Evolutionary conservation across 257 asterid species (phyloP), one percentile per base, ranked within the genome.

Genomic region (Primulina eburnea): DNA sequence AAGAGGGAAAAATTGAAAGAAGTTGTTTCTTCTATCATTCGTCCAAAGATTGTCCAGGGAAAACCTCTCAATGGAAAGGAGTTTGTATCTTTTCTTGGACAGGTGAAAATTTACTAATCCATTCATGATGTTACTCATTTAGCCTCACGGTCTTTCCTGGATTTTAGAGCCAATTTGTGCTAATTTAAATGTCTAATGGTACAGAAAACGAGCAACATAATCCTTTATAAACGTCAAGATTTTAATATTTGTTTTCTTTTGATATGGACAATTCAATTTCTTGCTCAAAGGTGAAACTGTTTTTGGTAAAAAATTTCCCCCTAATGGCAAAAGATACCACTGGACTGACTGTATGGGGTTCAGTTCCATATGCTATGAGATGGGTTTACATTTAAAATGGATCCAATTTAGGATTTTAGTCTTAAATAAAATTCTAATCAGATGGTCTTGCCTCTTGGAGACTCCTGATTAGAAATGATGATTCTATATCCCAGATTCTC

Each of bases 1-100:
- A 91, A 78, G 89, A 84, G 95, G 82, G 96, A 91, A 18, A 78
- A 84, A 77, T 81, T 94, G 82, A 94, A 89, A 86, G 71, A 78
- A 72, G 77, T 91, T 60, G 95, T 94, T 72, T 82, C 97, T 59
- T 89, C 97, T 14, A 78, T 88, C 43, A 85, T 89, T 56, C 96
- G 79, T 62, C 99, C 99, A 64, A 94, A 91, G 92, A 89, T 94
- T 82, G 99, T 94, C 65, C 99, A 91, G 88, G 99, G 99, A 11
- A 94, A 91, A 88, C 53, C 86, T 69, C 90, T 91, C 78, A 88
- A 84, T 0, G 99, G 99, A 56, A 94, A 89, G 85, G 96, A 91
- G 77, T 94, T 94, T 18, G 95, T 94, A 62, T 72, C 89, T 35
- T 94, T 94, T 71, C 71, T 94, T 79, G 88, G 85, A 83, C 95